A percentile compares a stretch with the other conserved stretches of the same genome.
phyloP scores from a whole-genome alignment of 1,284 basidiomycete species.

The Pyrrhoderma noxium region DNA sequence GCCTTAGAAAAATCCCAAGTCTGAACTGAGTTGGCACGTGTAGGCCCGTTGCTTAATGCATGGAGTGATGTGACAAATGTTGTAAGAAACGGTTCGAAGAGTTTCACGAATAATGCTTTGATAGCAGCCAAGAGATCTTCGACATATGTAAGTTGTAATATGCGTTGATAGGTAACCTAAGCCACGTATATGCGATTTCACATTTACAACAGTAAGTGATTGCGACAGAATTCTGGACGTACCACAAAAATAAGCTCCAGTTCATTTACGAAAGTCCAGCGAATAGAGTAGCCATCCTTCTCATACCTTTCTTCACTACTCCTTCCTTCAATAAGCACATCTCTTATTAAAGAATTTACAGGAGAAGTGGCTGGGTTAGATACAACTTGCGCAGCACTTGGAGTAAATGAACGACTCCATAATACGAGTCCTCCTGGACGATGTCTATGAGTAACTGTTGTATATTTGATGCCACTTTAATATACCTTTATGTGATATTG shows the following conservation, averaged over 20 bases:
- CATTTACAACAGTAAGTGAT: neutral
- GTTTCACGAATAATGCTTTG: conserved; percentile 78
- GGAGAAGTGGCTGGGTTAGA: conserved; percentile 71
- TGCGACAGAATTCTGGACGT: conserved; percentile 25
- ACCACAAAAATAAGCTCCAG: conserved; percentile 93
- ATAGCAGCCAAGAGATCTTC: conserved; percentile 78
- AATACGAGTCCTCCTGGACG: conserved; percentile 78
- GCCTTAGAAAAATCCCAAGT: conserved; percentile 63
- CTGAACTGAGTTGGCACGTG: conserved; percentile 30
- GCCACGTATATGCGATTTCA: neutral
- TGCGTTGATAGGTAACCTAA: conserved; percentile 93
- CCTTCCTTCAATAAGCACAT: conserved; percentile 83
- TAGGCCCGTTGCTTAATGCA: conserved; percentile 36
- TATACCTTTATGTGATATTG: conserved; percentile 84
- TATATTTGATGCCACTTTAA: too few relatives aligned
- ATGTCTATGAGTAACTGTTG: conserved; percentile 14
- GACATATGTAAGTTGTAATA: conserved; percentile 91
- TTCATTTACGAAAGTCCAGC: conserved; percentile 90
- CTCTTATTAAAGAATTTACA: conserved; percentile 83
- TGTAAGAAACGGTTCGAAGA: conserved; percentile 76
- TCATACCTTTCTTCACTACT: conserved; percentile 76
- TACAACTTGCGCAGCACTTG: conserved; percentile 67
- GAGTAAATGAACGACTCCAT: conserved; percentile 90
- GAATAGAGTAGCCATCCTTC: conserved; percentile 86
- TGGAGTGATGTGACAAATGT: conserved; percentile 78